These are phyloP conservation scores for Cercophora scortea DNA, from an alignment of 495 filamentous ascomycete genomes.

Conservation along the genomic window DNA sequence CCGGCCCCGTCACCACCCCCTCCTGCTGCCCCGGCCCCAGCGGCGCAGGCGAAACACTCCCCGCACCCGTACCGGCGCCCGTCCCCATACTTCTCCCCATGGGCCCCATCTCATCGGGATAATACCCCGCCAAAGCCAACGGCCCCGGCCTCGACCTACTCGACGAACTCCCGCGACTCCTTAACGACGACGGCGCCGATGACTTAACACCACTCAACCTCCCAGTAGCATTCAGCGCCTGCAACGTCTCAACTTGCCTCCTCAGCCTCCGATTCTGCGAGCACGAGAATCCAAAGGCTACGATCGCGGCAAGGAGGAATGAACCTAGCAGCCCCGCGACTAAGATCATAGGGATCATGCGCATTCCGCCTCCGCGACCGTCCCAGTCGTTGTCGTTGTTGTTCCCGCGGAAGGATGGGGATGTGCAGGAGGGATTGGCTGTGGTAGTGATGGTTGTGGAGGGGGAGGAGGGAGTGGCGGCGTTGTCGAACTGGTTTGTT, in stretches of 20 bases:
- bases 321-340: constrained; percentile 7
- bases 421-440: not conserved
- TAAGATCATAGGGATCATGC: constrained; percentile 3
- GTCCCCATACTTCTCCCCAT: too few relatives aligned
- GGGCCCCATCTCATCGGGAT: too few relatives aligned
- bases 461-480: not conserved
- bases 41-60: too few relatives aligned
- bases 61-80: too few relatives aligned
- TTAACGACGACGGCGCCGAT: not conserved
- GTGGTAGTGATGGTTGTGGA: not conserved
- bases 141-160: not conserved
- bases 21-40: too few relatives aligned
- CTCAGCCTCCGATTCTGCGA: constrained; percentile 8
- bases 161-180: not conserved
- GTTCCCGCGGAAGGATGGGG: not conserved
- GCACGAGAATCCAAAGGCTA: constrained; percentile 7
- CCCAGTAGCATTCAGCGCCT: constrained; percentile 2
- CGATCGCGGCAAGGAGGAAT: constrained; percentile 4
- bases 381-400: not conserved
- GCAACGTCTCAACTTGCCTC: constrained; percentile 5
- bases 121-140: too few relatives aligned
- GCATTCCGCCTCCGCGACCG: not conserved
- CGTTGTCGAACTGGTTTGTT: constrained; percentile 8
- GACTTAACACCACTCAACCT: not conserved
- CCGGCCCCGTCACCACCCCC: too few relatives aligned